Conservation (phyloP, 2,329 filamentous ascomycete species). For the Venturia aucupariae region DNA sequence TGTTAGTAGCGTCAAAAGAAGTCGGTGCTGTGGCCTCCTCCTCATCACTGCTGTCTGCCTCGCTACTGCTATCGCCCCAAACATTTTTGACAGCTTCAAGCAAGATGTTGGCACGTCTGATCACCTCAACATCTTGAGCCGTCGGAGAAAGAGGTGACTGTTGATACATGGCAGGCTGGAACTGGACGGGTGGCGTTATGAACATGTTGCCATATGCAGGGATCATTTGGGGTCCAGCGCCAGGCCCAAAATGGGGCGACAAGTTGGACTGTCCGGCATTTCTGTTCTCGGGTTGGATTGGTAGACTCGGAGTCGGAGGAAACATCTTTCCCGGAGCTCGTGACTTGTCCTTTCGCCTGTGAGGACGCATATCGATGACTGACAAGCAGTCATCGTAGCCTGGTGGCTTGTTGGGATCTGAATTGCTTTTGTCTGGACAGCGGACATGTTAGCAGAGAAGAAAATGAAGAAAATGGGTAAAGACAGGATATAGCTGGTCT, state of each 20-base stretch:
- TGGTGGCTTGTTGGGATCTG: conserved; percentile 6
- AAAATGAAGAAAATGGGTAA: background rate
- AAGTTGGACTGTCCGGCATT: background rate
- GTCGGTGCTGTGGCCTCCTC: background rate
- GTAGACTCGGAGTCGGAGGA: background rate
- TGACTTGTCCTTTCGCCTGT: conserved; percentile 4
- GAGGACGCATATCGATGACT: conserved; percentile 4
- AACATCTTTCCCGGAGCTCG: background rate
- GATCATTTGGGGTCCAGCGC: background rate
- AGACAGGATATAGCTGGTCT: too few relatives aligned
- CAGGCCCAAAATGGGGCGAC: background rate
- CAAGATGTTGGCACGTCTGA: background rate
- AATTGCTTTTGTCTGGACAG: background rate
- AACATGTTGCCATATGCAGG: background rate
- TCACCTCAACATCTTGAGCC: background rate
- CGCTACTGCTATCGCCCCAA: background rate
- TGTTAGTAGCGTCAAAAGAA: too few relatives aligned
- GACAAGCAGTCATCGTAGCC: conserved; percentile 7
- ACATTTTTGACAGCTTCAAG: background rate
- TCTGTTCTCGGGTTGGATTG: background rate
- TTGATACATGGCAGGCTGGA: background rate
- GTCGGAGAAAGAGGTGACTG: background rate
- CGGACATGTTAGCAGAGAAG: background rate
- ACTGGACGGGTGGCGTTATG: background rate
- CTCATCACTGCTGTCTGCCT: background rate